A percentile compares a stretch with the other conserved stretches of the same genome.
phyloP scores from a whole-genome alignment of 345 rosid species.

The Pistacia integerrima region DNA sequence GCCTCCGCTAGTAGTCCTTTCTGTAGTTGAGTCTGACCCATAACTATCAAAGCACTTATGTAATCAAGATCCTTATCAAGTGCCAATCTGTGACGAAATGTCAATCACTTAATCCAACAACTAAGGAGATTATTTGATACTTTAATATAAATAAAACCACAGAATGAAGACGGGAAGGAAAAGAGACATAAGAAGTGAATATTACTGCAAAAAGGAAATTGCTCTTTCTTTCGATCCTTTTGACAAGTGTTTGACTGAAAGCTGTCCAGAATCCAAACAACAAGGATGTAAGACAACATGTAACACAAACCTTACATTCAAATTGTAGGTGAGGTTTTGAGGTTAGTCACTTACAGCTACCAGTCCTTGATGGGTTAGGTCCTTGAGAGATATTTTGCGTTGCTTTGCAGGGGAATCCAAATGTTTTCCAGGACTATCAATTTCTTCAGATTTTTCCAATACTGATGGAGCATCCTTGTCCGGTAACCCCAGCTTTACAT shows the following conservation, averaged over 20 bases:
- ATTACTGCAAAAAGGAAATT: constrained; percentile 59
- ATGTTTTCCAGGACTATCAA: constrained; percentile 26
- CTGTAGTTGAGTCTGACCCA: constrained; percentile 77
- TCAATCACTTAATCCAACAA: constrained; percentile 2
- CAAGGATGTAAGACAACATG: constrained; percentile 20
- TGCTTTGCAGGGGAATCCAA: constrained; percentile 33
- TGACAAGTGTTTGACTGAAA: constrained; percentile 61
- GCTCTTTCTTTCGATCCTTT: constrained; percentile 56
- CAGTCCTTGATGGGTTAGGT: constrained; percentile 59
- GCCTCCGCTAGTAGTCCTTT: constrained; percentile 62
- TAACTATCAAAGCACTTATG: constrained; percentile 52
- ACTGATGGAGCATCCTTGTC: constrained; percentile 29
- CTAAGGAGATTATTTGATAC: not conserved
- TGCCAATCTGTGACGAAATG: constrained; percentile 55
- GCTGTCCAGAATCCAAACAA: constrained; percentile 50
- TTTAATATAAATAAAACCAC: not conserved
- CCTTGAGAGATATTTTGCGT: constrained; percentile 36
- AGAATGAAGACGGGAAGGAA: not conserved
- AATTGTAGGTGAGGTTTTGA: constrained; percentile 11
- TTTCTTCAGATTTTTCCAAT: constrained; percentile 28
- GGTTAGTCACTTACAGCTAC: constrained; percentile 55
- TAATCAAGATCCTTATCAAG: constrained; percentile 75
- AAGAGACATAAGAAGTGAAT: not conserved
- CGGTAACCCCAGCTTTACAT: constrained; percentile 68
- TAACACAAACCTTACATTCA: constrained; percentile 10